These are phyloP conservation scores for Wickerhamomyces sp. DNA, from an alignment of 1,139 yeast species.

Conservation along the genomic window DNA sequence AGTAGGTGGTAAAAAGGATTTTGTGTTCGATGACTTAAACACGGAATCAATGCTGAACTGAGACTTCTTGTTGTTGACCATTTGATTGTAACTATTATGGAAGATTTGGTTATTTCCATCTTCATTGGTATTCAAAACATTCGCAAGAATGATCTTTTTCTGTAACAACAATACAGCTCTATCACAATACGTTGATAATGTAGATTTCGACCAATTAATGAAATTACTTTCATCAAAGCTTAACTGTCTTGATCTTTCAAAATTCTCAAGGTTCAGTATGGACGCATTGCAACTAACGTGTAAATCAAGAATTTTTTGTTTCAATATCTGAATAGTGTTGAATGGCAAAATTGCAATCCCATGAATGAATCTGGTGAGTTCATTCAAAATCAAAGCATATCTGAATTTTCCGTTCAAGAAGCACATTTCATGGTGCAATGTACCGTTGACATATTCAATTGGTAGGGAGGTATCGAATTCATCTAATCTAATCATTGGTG, in stretches of 20 bases:
- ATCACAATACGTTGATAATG: conserved; percentile 49
- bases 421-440: conserved; percentile 26
- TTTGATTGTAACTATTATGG: conserved; percentile 23
- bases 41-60: conserved; percentile 19
- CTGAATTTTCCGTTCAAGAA: conserved; percentile 51
- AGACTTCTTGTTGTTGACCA: conserved; percentile 22
- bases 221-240: conserved; percentile 42
- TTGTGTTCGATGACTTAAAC: conserved; percentile 4
- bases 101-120: conserved; percentile 21
- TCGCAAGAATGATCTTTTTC: conserved; percentile 38
- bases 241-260: conserved; percentile 19
- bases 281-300: conserved; percentile 47
- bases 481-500: conserved; percentile 50
- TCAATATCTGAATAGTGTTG: conserved; percentile 40
- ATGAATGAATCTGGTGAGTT: conserved; percentile 30
- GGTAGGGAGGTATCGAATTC: conserved; percentile 58
- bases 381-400: conserved; percentile 49
- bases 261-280: conserved; percentile 30
- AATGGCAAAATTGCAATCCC: conserved; percentile 23
- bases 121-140: conserved; percentile 22
- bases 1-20: conserved; percentile 24
- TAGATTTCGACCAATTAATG: conserved; percentile 44
- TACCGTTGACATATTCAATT: conserved; percentile 33
- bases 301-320: conserved; percentile 43
- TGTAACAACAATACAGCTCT: conserved; percentile 52